Evolutionary conservation across 768 basidiomycete genomes (phyloP).

Genomic region (Suillus decipiens): DNA sequence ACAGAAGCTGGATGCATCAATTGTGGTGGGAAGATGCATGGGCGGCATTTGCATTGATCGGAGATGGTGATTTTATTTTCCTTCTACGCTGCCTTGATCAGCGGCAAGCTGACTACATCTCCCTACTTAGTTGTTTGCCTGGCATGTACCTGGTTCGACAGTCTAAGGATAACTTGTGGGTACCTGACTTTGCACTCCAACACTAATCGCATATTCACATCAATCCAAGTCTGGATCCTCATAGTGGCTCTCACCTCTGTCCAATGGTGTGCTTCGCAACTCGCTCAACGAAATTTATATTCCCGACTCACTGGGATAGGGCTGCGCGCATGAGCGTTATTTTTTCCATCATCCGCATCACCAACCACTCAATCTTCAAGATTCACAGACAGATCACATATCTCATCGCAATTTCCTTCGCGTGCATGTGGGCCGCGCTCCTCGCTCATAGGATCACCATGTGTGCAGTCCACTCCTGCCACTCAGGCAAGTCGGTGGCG

Average conservation of each 20-base stretch:
- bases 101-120: not conserved
- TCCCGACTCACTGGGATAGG: constrained; percentile 14
- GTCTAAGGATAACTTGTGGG: constrained; percentile 10
- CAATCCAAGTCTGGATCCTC: constrained; percentile 17
- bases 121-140: constrained; percentile 13
- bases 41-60: constrained; percentile 24
- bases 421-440: constrained; percentile 27
- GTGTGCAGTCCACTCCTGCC: constrained; percentile 13
- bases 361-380: constrained; percentile 13
- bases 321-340: constrained; percentile 26
- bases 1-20: constrained; percentile 20
- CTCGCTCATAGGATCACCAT: constrained; percentile 20
- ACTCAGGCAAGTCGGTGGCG: constrained; percentile 6
- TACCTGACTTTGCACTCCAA: not conserved
- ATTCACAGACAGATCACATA: constrained; percentile 10
- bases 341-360: constrained; percentile 24
- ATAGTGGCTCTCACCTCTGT: constrained; percentile 19
- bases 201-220: not conserved
- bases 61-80: constrained; percentile 13
- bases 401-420: constrained; percentile 18
- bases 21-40: constrained; percentile 35
- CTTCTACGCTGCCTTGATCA: not conserved
- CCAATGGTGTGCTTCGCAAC: constrained; percentile 17
- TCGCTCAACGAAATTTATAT: not conserved
- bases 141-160: constrained; percentile 10